These are phyloP conservation scores for Phoenix roebelenii DNA, from an alignment of 176 grass and related monocot genomes.

Conservation along the genomic window DNA sequence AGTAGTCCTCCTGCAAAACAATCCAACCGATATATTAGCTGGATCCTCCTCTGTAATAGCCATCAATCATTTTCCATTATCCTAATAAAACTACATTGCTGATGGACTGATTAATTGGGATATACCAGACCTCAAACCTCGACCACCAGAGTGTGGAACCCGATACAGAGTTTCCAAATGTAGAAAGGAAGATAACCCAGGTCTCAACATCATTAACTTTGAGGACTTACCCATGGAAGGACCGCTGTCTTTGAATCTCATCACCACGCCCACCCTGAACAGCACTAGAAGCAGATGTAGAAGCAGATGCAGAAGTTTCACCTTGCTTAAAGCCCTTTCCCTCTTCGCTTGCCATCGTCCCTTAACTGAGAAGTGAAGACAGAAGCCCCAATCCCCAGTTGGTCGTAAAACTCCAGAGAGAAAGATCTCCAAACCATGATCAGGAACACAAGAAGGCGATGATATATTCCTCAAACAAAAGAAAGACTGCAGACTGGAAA, in stretches of 20 bases:
- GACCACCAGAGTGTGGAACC: no score
- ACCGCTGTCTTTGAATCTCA: conserved; percentile 33
- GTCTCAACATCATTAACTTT: background rate
- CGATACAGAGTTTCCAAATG: no score
- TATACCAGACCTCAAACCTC: no score
- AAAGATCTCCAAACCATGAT: conserved; percentile 24
- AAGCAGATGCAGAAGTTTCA: conserved; percentile 22
- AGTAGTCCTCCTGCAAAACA: conserved; percentile 8
- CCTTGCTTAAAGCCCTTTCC: conserved; percentile 33
- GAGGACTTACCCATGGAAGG: conserved; percentile 38
- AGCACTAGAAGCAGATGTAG: conserved; percentile 23
- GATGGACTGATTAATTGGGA: no score
- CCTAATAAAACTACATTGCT: no score
- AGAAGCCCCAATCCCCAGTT: conserved; percentile 18
- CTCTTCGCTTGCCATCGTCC: conserved; percentile 31
- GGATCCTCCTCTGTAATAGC: no score
- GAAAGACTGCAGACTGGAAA: conserved; percentile 23
- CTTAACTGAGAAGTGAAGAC: conserved; percentile 2
- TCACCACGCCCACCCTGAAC: conserved; percentile 29
- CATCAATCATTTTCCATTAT: no score
- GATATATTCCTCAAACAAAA: conserved; percentile 4
- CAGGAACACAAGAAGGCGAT: conserved; percentile 12
- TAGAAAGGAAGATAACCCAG: no score
- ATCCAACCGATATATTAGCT: no score
- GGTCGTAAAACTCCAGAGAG: conserved; percentile 6